Conservation (phyloP, 345 rosid genomes). For the Arabis alpina region DNA sequence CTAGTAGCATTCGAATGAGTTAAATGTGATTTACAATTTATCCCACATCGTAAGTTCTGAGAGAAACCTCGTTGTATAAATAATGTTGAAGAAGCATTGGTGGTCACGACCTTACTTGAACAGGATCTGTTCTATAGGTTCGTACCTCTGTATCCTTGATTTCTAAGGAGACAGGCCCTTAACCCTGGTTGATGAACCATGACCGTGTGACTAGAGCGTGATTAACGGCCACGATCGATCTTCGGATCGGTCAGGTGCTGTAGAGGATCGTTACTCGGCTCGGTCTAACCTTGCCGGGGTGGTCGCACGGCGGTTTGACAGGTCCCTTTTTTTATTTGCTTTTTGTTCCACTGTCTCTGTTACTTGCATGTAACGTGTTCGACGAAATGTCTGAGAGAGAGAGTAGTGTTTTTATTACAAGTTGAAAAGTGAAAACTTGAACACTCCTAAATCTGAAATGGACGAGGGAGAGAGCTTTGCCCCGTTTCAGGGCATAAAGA, state of each 20-base stretch:
- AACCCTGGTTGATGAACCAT: too few species aligned
- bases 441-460: too few species aligned
- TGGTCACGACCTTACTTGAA: background rate
- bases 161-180: too few species aligned
- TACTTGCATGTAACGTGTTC: too few species aligned
- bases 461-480: too few species aligned
- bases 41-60: background rate
- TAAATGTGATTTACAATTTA: background rate
- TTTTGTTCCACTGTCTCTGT: too few species aligned
- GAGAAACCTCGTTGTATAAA: background rate
- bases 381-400: too few species aligned
- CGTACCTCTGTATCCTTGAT: too few species aligned
- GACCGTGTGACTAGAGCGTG: conserved; percentile 30
- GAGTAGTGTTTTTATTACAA: background rate
- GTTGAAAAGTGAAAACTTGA: too few species aligned
- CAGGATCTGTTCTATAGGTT: too few species aligned
- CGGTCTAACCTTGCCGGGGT: conserved; percentile 6
- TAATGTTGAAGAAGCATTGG: rapidly evolving
- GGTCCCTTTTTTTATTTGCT: background rate
- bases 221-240: conserved; percentile 16
- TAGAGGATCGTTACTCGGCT: conserved; percentile 36
- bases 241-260: background rate
- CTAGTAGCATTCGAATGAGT: background rate
- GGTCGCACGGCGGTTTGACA: conserved; percentile 35
- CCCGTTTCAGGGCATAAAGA: too few species aligned